Conservation (phyloP, 768 basidiomycete species). For the Xerocomellus chrysenteron region DNA sequence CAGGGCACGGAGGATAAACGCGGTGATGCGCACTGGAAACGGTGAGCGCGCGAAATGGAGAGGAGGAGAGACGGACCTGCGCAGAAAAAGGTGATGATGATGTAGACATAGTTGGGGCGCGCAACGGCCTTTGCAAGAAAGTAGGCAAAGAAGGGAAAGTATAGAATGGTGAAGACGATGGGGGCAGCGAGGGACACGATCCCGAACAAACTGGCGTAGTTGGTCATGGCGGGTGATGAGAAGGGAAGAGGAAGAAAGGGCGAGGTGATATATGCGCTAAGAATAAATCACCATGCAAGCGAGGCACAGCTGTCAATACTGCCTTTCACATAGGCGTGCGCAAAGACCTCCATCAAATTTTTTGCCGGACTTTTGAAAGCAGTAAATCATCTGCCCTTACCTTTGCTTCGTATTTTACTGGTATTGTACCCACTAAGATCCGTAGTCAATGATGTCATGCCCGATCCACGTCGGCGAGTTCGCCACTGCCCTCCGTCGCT, state of each 20-base stretch:
- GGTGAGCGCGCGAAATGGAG: background rate
- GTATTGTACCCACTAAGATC: too few species aligned
- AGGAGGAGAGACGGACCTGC: conserved; percentile 12
- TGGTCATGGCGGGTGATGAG: conserved; percentile 1
- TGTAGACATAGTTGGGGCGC: conserved; percentile 20
- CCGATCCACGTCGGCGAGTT: conserved; percentile 54
- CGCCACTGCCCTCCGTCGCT: conserved; percentile 37
- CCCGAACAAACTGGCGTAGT: conserved; percentile 18
- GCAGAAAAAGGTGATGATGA: conserved; percentile 28
- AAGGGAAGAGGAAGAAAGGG: too few species aligned
- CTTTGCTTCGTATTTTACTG: too few species aligned
- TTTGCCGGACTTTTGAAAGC: too few species aligned
- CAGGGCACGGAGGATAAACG: conserved; percentile 17
- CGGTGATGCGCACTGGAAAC: conserved; percentile 15
- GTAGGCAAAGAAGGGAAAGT: conserved; percentile 18
- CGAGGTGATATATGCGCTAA: too few species aligned
- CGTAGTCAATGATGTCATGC: too few species aligned
- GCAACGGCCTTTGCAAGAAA: conserved; percentile 14
- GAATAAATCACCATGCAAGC: too few species aligned
- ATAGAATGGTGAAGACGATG: conserved; percentile 27
- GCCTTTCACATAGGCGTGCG: too few species aligned
- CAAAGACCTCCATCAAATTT: too few species aligned
- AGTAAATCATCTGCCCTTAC: too few species aligned
- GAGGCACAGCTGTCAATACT: too few species aligned
- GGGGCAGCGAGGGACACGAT: conserved; percentile 27